Evolutionary conservation across 2,329 filamentous ascomycete genomes (phyloP).

Genomic region (Colletotrichum nymphaeae): DNA sequence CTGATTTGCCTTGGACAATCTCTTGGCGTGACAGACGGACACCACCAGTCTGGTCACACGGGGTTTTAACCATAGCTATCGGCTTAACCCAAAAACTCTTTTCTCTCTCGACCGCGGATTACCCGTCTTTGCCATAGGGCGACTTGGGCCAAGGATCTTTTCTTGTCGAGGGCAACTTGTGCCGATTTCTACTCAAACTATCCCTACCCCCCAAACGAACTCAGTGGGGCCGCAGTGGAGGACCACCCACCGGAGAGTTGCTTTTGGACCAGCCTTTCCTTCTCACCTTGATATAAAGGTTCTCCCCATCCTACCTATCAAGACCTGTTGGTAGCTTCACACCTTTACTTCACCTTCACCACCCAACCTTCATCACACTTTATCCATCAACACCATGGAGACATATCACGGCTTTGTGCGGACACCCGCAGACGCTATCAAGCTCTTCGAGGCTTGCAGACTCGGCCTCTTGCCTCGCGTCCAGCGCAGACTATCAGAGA

Average conservation of each 20-base stretch:
- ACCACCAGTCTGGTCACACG: constrained; percentile 8
- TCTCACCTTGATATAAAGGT: constrained; percentile 23
- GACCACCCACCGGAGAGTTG: constrained; percentile 25
- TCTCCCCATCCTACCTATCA: constrained; percentile 16
- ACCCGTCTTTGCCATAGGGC: constrained; percentile 13
- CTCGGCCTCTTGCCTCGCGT: constrained; percentile 90
- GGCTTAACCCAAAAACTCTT: constrained; percentile 15
- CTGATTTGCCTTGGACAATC: not conserved
- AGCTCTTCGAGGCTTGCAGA: constrained; percentile 97
- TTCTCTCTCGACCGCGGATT: constrained; percentile 11
- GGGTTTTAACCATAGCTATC: constrained; percentile 22
- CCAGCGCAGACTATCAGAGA: constrained; percentile 92
- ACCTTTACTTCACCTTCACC: not conserved
- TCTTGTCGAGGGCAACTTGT: constrained; percentile 22
- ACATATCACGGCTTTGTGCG: constrained; percentile 96
- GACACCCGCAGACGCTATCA: constrained; percentile 96
- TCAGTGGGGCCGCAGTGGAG: constrained; percentile 31
- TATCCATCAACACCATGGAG: constrained; percentile 76
- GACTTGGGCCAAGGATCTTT: constrained; percentile 1
- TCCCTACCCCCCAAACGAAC: constrained; percentile 27
- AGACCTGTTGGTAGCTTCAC: constrained; percentile 23
- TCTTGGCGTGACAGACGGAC: constrained; percentile 30
- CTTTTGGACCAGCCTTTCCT: constrained; percentile 1
- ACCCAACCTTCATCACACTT: constrained; percentile 25
- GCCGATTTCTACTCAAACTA: constrained; percentile 25